Evolutionary conservation across 1,139 yeast species (phyloP), one percentile per base, ranked within the genome.

Genomic region (Ogataea hybrid): DNA sequence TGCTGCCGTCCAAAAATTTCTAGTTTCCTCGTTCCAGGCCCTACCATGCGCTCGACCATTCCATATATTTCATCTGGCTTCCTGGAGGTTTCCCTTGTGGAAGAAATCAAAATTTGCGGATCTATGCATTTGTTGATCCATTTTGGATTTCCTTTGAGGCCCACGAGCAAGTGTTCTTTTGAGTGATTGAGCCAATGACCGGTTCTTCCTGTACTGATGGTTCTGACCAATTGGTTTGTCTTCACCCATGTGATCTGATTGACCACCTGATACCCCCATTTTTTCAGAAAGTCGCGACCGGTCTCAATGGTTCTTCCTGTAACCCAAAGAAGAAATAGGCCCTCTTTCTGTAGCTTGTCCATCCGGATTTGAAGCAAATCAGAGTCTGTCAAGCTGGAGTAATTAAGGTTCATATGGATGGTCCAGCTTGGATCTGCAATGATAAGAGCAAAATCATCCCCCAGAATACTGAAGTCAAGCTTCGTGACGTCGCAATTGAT

Each of bases 121-220:
- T 89, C 96, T 10, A 84, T 62, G 34, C 75, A 71, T 38, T 70
- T 68, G 48, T 76, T 75, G 20, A 87, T 58, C 95, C 96, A 87
- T n/a, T 61, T 54, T 0, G 95, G 92, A 34, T 75, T 61, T 0
- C 97, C 97, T 57, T 89, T 89, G 23, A 84, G 59, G 0, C 71
- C 97, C 21, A 90, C 86, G 10, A 90, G 65, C 35, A 88, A 69
- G 60, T 90, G 97, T 62, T 90, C 97, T 55, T 90, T 90, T 0
- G 96, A 86, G 62, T 90, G 97, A 59, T 90, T 90, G 38, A 90
- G 69, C 97, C 97, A 90, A 61, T 90, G 97, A 0, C 97, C 97
- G 0, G 97, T 90, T 49, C 97, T 69, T 1, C 97, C 97, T 0
- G 97, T 90, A 46, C 94, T 92, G 39, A 90, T 89, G 0, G 96